Evolutionary conservation across 1,139 yeast genomes (phyloP), one percentile per base, ranked within the genome.

Genomic region (Hemisphaericaspora subhashii): DNA sequence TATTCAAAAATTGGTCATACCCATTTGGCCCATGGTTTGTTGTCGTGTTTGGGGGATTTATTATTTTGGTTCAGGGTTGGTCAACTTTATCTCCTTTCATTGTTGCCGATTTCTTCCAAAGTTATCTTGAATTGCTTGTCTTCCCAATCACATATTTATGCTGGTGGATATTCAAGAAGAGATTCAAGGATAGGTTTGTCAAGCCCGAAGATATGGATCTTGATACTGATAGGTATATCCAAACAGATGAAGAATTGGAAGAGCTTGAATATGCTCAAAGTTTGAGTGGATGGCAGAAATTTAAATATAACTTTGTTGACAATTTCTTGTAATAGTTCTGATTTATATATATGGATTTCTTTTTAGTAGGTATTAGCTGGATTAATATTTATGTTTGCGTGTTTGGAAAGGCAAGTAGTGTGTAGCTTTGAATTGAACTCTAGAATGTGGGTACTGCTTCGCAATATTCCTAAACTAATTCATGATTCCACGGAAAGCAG

Each of bases 131-230:
- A 43, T 55, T 68, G 36, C 64, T 61, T 3, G 64, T 68, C 5
- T 68, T 69, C 57, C 74, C 73, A 20, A 35, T 55, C 6, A 52
- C 63, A 20, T 68, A 65, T 47, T 16, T 60, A 3, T 41, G 60
- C 36, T 68, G 74, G 74, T 68, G 73, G 73, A 77, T 82, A 77
- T 50, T 68, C 32, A 64, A 60, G 39, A 73, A 62, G 45, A 64
- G 70, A 39, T 67, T 68, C 4, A 60, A 62, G 40, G 83, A 81
- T 42, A 64, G 60, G 42, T 72, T 76, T 51, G 71, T 75, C 9
- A 66, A 62, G 36, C 56, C 61, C 4, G 70, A 66, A 40, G 81
- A 79, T 16, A 80, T 81, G 83, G 86, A 81, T 53, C 76, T 81
- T 38, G 83, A 74, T 37, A 72, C 82, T 8, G 86, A 79, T 50